Percentiles rank a stretch among this genome's conserved stretches.
Evolutionary conservation across 2,329 filamentous ascomycete species (phyloP).

Genomic region (Ceratocystis huliohia): DNA sequence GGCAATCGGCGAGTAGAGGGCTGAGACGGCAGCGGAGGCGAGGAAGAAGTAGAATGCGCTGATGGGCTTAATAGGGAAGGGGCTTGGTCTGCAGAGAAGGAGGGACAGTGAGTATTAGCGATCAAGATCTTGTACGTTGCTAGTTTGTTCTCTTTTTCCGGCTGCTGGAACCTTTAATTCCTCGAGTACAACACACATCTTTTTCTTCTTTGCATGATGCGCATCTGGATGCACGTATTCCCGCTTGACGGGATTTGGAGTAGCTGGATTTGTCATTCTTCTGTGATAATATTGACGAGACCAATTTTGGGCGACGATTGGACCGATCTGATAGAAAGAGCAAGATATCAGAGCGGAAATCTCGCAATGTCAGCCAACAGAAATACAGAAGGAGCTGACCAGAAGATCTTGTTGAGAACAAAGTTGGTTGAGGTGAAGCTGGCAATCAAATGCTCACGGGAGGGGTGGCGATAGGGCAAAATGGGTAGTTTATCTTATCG

Average conservation of each 20-base stretch:
- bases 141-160: too few relatives aligned
- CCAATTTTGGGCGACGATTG: too few relatives aligned
- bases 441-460: not conserved
- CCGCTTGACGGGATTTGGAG: conserved; percentile 24
- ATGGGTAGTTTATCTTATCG: not conserved
- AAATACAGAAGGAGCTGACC: not conserved
- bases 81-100: conserved; percentile 13
- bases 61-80: conserved; percentile 51
- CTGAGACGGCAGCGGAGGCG: conserved; percentile 59
- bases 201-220: conserved; percentile 36
- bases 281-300: not conserved
- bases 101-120: not conserved
- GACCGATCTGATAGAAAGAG: too few relatives aligned
- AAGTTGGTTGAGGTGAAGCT: not conserved
- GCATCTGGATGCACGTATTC: conserved; percentile 39
- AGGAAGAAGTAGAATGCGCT: conserved; percentile 72
- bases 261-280: conserved; percentile 22
- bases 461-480: not conserved
- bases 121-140: not conserved
- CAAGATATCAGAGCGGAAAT: too few relatives aligned
- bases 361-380: too few relatives aligned
- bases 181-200: conserved; percentile 31
- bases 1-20: conserved; percentile 77
- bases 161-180: too few relatives aligned
- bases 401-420: not conserved